phyloP scores from a whole-genome alignment of 169 alveolate species.

The Plasmodium knowlesi region DNA sequence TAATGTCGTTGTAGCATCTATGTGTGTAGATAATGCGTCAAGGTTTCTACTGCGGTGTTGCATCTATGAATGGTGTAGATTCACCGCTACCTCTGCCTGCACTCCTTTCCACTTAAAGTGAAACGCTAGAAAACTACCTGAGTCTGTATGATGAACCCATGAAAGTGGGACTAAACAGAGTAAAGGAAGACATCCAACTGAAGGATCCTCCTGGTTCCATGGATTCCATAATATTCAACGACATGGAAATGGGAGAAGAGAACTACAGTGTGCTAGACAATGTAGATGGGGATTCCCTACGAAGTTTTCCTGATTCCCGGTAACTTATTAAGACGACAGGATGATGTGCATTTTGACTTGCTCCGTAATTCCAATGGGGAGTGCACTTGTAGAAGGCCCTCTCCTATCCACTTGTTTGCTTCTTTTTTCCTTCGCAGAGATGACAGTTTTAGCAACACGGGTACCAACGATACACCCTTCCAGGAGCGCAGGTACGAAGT shows the following conservation, averaged over 20 bases:
- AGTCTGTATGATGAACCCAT: conserved; percentile 6
- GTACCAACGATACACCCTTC: background rate
- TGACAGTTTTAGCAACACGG: background rate
- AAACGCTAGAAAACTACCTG: conserved; percentile 31
- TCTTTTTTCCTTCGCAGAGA: background rate
- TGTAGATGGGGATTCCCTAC: background rate
- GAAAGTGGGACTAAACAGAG: background rate
- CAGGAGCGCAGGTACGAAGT: background rate
- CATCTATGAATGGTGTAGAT: background rate
- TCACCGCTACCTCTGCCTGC: background rate
- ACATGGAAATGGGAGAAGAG: background rate
- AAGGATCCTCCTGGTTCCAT: background rate
- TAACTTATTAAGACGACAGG: background rate
- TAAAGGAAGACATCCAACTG: background rate
- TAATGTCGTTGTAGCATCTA: background rate
- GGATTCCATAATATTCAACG: background rate
- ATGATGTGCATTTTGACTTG: background rate
- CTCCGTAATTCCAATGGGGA: background rate
- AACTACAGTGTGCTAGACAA: background rate
- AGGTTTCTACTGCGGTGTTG: background rate
- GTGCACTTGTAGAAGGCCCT: background rate
- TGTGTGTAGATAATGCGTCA: background rate
- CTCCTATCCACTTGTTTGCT: background rate
- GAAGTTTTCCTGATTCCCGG: background rate
- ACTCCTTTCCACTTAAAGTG: background rate